Conservation (phyloP, 2,329 filamentous ascomycete genomes). For the Penicillium sp. region DNA sequence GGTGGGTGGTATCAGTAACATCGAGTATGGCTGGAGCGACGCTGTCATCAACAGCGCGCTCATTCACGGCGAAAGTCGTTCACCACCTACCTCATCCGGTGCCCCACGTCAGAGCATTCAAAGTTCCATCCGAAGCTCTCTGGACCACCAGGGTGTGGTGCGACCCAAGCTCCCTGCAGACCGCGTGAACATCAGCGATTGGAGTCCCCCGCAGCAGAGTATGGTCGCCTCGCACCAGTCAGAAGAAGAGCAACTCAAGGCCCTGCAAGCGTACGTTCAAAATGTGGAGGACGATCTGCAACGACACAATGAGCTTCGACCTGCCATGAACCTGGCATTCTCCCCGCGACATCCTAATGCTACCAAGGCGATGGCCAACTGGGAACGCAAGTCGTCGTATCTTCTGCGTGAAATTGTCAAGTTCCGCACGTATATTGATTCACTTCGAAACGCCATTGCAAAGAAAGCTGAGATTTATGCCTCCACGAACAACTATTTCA, state of each 20-base stretch:
- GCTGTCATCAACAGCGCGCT: slow-evolving; percentile 70
- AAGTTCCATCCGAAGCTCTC: slow-evolving; percentile 58
- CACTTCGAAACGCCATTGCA: slow-evolving; percentile 62
- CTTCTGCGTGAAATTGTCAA: slow-evolving; percentile 91
- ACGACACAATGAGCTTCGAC: slow-evolving; percentile 79
- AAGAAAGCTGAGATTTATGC: slow-evolving; percentile 62
- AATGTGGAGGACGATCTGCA: slow-evolving; percentile 80
- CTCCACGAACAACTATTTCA: slow-evolving; percentile 1
- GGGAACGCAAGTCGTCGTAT: slow-evolving; percentile 93
- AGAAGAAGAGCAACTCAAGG: slow-evolving; percentile 74
- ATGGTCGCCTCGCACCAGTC: slow-evolving; percentile 74
- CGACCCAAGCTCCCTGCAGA: slow-evolving; percentile 74
- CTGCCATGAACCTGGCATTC: slow-evolving; percentile 83
- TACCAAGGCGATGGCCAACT: slow-evolving; percentile 83
- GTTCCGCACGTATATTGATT: slow-evolving; percentile 91
- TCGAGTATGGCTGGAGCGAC: slow-evolving; percentile 96
- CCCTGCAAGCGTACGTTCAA: slow-evolving; percentile 71
- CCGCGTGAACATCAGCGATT: slow-evolving; percentile 75
- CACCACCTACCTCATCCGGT: slow-evolving; percentile 29
- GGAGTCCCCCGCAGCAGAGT: slow-evolving; percentile 82
- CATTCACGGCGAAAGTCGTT: slow-evolving; percentile 48
- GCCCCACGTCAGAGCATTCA: slow-evolving; percentile 50
- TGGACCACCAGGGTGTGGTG: slow-evolving; percentile 61
- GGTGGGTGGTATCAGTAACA: slow-evolving; percentile 87
- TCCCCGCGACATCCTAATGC: slow-evolving; percentile 77